phyloP scores from a whole-genome alignment of 2,329 filamentous ascomycete genomes.

The Ceratocystis cubensis region DNA sequence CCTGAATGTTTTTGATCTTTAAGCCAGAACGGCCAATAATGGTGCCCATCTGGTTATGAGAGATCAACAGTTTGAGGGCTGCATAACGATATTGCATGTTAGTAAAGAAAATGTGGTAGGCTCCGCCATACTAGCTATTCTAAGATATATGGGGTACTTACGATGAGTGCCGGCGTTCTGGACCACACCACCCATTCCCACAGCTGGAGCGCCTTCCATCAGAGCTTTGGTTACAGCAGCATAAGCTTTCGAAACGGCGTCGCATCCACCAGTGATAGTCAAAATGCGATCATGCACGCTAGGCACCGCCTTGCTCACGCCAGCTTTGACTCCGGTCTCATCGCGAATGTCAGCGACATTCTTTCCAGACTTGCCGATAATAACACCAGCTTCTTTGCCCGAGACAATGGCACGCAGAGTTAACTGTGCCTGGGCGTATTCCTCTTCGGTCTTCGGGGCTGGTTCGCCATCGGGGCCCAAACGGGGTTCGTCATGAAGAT shows the following conservation, averaged over 20 bases:
- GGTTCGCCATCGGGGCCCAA: slow-evolving; percentile 63
- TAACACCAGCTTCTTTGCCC: slow-evolving; percentile 96
- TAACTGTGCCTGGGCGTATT: slow-evolving; percentile 84
- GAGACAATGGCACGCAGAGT: slow-evolving; percentile 96
- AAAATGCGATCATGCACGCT: slow-evolving; percentile 95
- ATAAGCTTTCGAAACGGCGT: slow-evolving; percentile 83
- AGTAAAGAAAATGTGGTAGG: background rate
- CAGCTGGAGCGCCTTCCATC: slow-evolving; percentile 81
- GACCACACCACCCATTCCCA: slow-evolving; percentile 90
- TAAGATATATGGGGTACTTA: slow-evolving; percentile 39
- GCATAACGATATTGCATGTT: slow-evolving; percentile 4
- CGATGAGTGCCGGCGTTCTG: slow-evolving; percentile 85
- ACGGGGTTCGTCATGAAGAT: slow-evolving; percentile 49
- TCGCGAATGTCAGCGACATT: slow-evolving; percentile 95
- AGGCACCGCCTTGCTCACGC: slow-evolving; percentile 96
- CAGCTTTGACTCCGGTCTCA: slow-evolving; percentile 94
- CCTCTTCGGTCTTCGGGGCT: slow-evolving; percentile 84
- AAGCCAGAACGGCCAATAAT: slow-evolving; percentile 93
- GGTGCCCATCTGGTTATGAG: slow-evolving; percentile 99
- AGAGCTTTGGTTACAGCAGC: slow-evolving; percentile 83
- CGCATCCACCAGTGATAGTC: slow-evolving; percentile 82
- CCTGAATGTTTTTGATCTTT: slow-evolving; percentile 99
- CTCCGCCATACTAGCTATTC: too few species aligned
- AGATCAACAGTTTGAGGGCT: slow-evolving; percentile 97
- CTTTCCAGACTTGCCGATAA: slow-evolving; percentile 97